Percentiles rank a stretch among this genome's conserved stretches.
These are phyloP conservation scores for Epithele typhae DNA, from an alignment of 768 basidiomycete genomes.

Conservation along the genomic window DNA sequence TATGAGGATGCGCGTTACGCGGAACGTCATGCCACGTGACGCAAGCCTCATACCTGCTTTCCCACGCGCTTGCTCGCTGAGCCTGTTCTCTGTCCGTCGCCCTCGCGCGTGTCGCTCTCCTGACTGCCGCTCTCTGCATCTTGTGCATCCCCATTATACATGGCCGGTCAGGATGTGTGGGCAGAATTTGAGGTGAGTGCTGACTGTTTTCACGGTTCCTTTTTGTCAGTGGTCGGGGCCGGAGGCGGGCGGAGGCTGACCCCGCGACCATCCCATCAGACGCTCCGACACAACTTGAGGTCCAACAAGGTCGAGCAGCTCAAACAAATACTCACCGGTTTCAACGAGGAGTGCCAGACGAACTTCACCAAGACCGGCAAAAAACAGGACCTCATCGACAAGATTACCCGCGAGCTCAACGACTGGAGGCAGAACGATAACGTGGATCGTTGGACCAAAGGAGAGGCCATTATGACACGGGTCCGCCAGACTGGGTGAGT, in stretches of 20 bases:
- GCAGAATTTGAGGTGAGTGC: conserved; percentile 66
- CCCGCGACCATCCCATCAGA: conserved; percentile 35
- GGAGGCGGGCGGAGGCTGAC: conserved; percentile 1
- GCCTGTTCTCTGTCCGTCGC: conserved; percentile 7
- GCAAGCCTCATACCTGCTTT: not conserved
- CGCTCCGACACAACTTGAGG: conserved; percentile 64
- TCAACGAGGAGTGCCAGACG: conserved; percentile 75
- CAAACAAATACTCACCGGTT: conserved; percentile 72
- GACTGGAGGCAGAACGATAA: conserved; percentile 52
- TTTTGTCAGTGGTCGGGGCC: not conserved
- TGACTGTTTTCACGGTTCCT: not conserved
- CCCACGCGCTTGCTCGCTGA: conserved; percentile 5
- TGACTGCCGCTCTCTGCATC: not conserved
- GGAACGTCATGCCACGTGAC: conserved; percentile 11
- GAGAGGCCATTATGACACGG: conserved; percentile 61
- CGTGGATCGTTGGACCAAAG: conserved; percentile 66
- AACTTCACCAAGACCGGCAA: conserved; percentile 73
- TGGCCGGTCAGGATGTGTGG: conserved; percentile 65
- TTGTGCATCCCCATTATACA: conserved; percentile 24
- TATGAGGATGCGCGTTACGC: not conserved
- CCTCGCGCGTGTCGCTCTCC: conserved; percentile 5
- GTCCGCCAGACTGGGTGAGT: conserved; percentile 71
- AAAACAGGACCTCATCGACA: conserved; percentile 84
- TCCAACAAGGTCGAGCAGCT: conserved; percentile 82
- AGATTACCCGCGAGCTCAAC: conserved; percentile 58